phyloP scores from a whole-genome alignment of 306 rosid genomes.

The Hippophae tibetana region DNA sequence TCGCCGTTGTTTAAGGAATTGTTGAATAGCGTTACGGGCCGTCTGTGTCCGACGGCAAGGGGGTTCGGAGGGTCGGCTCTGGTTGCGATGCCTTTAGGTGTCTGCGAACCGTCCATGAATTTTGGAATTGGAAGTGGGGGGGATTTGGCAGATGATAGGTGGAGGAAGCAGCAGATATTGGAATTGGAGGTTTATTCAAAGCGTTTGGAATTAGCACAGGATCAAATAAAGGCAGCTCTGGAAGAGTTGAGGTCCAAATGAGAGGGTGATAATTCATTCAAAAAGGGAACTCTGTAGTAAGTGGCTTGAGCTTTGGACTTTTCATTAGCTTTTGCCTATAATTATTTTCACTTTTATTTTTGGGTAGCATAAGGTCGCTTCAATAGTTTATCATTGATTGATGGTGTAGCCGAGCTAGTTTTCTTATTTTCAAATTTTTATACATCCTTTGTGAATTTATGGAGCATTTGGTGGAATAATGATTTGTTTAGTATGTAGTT shows the following conservation, averaged over 20 bases:
- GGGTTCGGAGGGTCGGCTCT: constrained; percentile 21
- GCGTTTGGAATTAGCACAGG: constrained; percentile 69
- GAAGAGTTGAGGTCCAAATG: constrained; percentile 49
- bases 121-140: constrained; percentile 18
- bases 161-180: constrained; percentile 58
- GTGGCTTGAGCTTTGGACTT: too few relatives aligned
- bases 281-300: neutral
- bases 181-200: constrained; percentile 71
- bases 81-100: constrained; percentile 22
- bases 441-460: constrained; percentile 6
- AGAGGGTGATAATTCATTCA: constrained; percentile 12
- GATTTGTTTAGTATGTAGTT: constrained; percentile 12
- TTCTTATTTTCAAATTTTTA: constrained; percentile 1
- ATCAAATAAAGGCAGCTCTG: constrained; percentile 52
- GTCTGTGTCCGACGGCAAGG: constrained; percentile 6
- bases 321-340: too few relatives aligned
- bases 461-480: constrained; percentile 19
- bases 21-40: constrained; percentile 21
- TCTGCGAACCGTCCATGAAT: constrained; percentile 16
- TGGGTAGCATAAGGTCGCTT: constrained; percentile 7
- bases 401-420: constrained; percentile 13
- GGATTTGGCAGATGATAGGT: constrained; percentile 39
- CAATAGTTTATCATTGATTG: constrained; percentile 12
- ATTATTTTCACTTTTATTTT: neutral
- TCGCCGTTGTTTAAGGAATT: constrained; percentile 57